These are phyloP conservation scores for Barbarea vulgaris DNA, from an alignment of 345 rosid genomes.

Conservation along the genomic window DNA sequence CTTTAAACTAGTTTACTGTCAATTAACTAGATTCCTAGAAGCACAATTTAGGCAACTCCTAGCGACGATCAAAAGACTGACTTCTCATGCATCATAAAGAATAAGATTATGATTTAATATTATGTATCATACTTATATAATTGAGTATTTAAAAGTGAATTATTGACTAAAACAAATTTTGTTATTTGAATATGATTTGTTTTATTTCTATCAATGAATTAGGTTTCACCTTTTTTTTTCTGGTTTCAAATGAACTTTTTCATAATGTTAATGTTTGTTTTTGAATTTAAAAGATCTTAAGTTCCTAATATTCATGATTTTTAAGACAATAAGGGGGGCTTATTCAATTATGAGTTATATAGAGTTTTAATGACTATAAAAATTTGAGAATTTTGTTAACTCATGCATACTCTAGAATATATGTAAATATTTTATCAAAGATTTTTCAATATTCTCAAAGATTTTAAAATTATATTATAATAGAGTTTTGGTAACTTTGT, in stretches of 20 bases:
- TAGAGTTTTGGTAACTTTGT: too few relatives aligned
- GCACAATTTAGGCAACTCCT: slow-evolving; percentile 19
- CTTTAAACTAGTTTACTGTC: not conserved
- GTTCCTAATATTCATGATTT: too few relatives aligned
- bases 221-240: not conserved
- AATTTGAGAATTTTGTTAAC: too few relatives aligned
- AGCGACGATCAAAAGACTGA: slow-evolving; percentile 30
- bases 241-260: not conserved
- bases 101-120: not conserved
- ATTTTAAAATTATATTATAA: too few relatives aligned
- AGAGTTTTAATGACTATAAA: too few relatives aligned
- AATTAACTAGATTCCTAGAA: not conserved
- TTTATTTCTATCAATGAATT: not conserved
- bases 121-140: not conserved
- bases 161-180: not conserved
- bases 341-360: too few relatives aligned
- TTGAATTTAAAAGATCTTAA: not conserved
- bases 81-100: slow-evolving; percentile 9
- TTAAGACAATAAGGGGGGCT: too few relatives aligned
- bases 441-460: too few relatives aligned
- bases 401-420: too few relatives aligned
- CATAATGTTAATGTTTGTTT: too few relatives aligned
- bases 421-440: too few relatives aligned
- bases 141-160: not conserved
- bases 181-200: not conserved